A percentile compares a stretch with the other conserved stretches of the same genome.
phyloP scores from a whole-genome alignment of 768 basidiomycete species.

The Vararia minispora region DNA sequence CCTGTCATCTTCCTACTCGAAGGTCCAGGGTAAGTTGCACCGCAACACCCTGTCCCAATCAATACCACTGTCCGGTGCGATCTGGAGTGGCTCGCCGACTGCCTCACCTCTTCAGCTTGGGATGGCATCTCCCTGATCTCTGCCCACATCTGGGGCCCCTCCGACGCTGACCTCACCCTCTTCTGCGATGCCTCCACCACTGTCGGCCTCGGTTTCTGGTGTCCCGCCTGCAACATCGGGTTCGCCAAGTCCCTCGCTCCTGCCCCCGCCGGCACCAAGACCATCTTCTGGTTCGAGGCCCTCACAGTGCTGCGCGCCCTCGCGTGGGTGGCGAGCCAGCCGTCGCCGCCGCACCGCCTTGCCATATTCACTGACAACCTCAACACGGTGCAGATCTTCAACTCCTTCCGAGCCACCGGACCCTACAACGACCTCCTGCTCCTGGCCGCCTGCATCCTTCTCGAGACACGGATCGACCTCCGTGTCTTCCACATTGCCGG shows the following conservation, averaged over 20 bases:
- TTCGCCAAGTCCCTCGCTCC: not conserved
- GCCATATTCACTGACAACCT: constrained; percentile 17
- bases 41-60: constrained; percentile 15
- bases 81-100: constrained; percentile 22
- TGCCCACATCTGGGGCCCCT: constrained; percentile 5
- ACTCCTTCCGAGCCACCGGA: constrained; percentile 9
- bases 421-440: constrained; percentile 14
- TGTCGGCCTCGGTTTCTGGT: constrained; percentile 17
- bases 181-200: constrained; percentile 15
- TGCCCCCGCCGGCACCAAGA: not conserved
- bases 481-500: constrained; percentile 19
- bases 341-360: constrained; percentile 4
- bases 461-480: constrained; percentile 8
- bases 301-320: constrained; percentile 6
- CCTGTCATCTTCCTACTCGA: constrained; percentile 21
- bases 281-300: constrained; percentile 8
- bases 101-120: constrained; percentile 7
- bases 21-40: constrained; percentile 19
- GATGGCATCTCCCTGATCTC: constrained; percentile 7
- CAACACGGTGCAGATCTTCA: constrained; percentile 19
- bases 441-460: constrained; percentile 7
- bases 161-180: constrained; percentile 7
- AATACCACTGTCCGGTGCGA: constrained; percentile 20
- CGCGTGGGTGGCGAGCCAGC: not conserved
- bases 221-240: constrained; percentile 3